phyloP scores from a whole-genome alignment of 768 basidiomycete species.

The Holtermannia corniformis region DNA sequence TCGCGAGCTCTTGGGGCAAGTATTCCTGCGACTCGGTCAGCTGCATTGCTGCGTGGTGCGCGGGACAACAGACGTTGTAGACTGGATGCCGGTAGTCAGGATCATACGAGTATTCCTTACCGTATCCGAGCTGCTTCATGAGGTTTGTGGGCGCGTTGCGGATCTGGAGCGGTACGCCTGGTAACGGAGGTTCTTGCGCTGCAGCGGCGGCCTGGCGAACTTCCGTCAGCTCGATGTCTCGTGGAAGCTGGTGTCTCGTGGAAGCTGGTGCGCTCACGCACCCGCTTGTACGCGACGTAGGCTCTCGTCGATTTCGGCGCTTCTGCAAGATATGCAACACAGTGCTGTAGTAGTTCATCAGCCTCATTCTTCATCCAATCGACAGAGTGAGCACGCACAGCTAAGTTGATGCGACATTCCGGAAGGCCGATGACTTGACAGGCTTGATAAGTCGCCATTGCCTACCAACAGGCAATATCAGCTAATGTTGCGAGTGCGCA shows the following conservation, averaged over 20 bases:
- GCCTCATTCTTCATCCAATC: neutral
- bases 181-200: constrained; percentile 48
- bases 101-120: constrained; percentile 56
- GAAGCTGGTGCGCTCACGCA: constrained; percentile 10
- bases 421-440: constrained; percentile 40
- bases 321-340: constrained; percentile 68
- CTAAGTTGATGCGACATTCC: constrained; percentile 38
- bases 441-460: constrained; percentile 44
- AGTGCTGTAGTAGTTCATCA: constrained; percentile 43
- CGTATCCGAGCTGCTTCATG: constrained; percentile 63
- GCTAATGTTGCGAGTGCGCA: neutral
- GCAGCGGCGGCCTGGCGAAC: constrained; percentile 56
- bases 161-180: constrained; percentile 59
- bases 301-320: constrained; percentile 71
- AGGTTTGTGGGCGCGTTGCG: constrained; percentile 67
- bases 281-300: constrained; percentile 64
- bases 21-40: constrained; percentile 46
- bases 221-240: neutral
- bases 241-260: neutral
- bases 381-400: constrained; percentile 18
- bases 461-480: constrained; percentile 16
- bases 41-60: neutral
- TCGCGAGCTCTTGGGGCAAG: constrained; percentile 48
- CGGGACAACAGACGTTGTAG: constrained; percentile 35
- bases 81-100: constrained; percentile 62